These are phyloP conservation scores for Selenicereus undatus DNA, from an alignment of 148 eudicot species.

Conservation along the genomic window DNA sequence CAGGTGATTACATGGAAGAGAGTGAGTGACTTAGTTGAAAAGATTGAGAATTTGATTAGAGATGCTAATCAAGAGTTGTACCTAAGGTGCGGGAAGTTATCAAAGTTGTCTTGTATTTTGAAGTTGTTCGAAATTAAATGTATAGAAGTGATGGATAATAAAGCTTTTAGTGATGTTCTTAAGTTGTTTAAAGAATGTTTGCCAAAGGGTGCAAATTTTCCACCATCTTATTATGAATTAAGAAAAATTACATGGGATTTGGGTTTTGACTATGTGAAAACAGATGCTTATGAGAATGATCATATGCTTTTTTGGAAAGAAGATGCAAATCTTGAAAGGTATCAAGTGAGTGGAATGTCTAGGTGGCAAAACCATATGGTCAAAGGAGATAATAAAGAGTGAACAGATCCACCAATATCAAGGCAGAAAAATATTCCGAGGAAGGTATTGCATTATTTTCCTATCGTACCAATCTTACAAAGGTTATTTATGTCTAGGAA, in stretches of 20 bases:
- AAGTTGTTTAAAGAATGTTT: constrained; percentile 9
- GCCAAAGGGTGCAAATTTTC: background rate
- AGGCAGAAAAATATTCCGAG: background rate
- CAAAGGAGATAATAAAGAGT: background rate
- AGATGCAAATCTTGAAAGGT: background rate
- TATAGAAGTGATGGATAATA: constrained; percentile 4
- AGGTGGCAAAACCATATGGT: background rate
- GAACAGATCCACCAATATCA: background rate
- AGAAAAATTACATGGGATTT: constrained; percentile 7
- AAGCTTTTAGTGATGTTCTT: background rate
- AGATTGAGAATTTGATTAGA: background rate
- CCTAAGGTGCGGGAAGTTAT: background rate
- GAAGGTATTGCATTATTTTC: constrained; percentile 20
- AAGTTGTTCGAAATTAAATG: background rate
- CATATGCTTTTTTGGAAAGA: constrained; percentile 15
- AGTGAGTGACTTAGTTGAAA: background rate
- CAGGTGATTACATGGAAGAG: too few relatives aligned
- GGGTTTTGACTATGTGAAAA: constrained; percentile 13
- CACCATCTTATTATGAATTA: constrained; percentile 5
- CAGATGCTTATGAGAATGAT: constrained; percentile 9
- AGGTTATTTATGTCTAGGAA: constrained; percentile 10
- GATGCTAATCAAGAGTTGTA: constrained; percentile 3
- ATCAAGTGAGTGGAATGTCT: constrained; percentile 5
- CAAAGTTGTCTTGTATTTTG: constrained; percentile 11
- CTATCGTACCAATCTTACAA: constrained; percentile 13